Evolutionary conservation across 306 rosid species (phyloP).

Genomic region (Ceratonia siliqua): DNA sequence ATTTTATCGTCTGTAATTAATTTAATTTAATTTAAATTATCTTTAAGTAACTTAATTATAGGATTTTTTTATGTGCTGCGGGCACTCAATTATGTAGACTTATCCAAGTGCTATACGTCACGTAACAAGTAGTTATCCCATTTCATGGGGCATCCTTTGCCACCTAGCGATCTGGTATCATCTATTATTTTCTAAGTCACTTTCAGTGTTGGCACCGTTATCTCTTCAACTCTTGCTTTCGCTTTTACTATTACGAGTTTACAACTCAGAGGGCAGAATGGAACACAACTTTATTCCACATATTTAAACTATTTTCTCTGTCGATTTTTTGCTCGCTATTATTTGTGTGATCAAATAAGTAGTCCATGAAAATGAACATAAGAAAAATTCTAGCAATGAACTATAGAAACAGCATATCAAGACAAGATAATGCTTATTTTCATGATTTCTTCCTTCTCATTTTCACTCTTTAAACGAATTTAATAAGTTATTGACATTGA

Average conservation of each 20-base stretch:
- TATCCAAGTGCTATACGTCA: slow-evolving; percentile 40
- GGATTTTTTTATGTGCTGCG: not conserved
- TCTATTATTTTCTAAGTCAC: slow-evolving; percentile 1
- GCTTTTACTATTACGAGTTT: not conserved
- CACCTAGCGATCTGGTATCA: slow-evolving; percentile 20
- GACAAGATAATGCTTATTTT: too few species aligned
- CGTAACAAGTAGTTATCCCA: slow-evolving; percentile 40
- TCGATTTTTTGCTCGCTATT: not conserved
- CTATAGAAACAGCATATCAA: too few species aligned
- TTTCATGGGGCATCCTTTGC: slow-evolving; percentile 30
- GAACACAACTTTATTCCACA: not conserved
- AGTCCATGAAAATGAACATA: not conserved
- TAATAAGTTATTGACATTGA: too few species aligned
- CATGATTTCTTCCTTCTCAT: too few species aligned
- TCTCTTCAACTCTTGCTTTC: not conserved
- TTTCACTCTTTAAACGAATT: too few species aligned
- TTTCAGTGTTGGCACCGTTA: slow-evolving; percentile 30
- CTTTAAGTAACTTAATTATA: not conserved
- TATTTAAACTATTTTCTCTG: not conserved
- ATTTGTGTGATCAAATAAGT: not conserved
- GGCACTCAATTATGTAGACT: slow-evolving; percentile 25
- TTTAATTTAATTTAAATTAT: not conserved
- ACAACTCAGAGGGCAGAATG: not conserved
- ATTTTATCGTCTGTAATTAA: not conserved
- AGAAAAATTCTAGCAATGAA: not conserved